These are phyloP conservation scores for Achaetomium macrosporum DNA, from an alignment of 2,329 filamentous ascomycete genomes.

Conservation along the genomic window DNA sequence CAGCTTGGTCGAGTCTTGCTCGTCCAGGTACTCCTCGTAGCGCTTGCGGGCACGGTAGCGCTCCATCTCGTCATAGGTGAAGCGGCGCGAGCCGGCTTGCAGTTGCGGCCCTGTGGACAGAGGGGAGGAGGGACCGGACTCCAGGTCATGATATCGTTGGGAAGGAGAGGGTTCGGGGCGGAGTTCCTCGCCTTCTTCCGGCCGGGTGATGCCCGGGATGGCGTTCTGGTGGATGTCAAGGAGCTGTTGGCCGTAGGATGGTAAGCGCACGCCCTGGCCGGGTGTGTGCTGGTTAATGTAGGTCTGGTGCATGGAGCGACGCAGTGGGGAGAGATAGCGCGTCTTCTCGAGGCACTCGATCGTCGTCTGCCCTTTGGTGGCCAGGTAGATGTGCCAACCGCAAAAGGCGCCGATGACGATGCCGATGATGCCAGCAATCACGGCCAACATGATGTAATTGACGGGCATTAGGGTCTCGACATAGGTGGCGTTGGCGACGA, in stretches of 20 bases:
- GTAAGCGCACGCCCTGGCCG: constrained; percentile 45
- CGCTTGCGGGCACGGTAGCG: constrained; percentile 48
- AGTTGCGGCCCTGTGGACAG: constrained; percentile 10
- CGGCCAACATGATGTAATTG: constrained; percentile 82
- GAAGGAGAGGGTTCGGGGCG: constrained; percentile 23
- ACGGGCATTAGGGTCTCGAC: constrained; percentile 75
- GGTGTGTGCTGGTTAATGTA: constrained; percentile 50
- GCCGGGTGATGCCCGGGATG: constrained; percentile 70
- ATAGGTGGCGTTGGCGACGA: constrained; percentile 60
- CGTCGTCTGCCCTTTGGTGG: constrained; percentile 75
- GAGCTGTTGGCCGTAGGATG: constrained; percentile 64
- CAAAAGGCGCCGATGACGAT: constrained; percentile 87
- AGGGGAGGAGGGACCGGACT: neutral
- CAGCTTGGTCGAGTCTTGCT: constrained; percentile 79
- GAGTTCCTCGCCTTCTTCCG: constrained; percentile 70
- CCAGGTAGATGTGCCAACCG: constrained; percentile 82
- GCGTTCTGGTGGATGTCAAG: constrained; percentile 77
- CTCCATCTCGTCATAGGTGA: constrained; percentile 52
- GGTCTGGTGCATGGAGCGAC: constrained; percentile 62
- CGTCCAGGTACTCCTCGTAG: constrained; percentile 74
- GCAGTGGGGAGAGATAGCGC: constrained; percentile 77
- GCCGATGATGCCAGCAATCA: constrained; percentile 85
- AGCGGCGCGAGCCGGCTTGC: constrained; percentile 36
- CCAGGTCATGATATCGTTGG: constrained; percentile 13
- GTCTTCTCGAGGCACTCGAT: constrained; percentile 97